phyloP scores from a whole-genome alignment of 2,329 filamentous ascomycete species.

The Fonsecaea pedrosoi region DNA sequence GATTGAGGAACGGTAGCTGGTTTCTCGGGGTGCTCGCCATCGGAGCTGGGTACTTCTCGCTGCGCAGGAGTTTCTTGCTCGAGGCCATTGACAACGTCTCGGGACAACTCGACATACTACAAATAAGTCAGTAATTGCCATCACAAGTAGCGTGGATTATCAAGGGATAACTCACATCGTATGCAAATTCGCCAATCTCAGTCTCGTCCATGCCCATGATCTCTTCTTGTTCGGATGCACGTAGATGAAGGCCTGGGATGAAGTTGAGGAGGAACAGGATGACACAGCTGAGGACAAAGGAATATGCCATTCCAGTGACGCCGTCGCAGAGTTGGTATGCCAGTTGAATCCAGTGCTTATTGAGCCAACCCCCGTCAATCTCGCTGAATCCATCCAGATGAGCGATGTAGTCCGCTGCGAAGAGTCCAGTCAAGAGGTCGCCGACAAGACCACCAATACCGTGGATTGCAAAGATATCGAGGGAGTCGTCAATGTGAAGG shows the following conservation, averaged over 20 bases:
- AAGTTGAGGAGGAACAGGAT: slow-evolving; percentile 64
- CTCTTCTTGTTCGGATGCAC: slow-evolving; percentile 63
- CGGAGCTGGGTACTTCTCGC: slow-evolving; percentile 22
- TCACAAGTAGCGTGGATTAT: not conserved
- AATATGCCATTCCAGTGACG: slow-evolving; percentile 62
- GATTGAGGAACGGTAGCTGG: slow-evolving; percentile 9
- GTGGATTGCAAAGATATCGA: slow-evolving; percentile 67
- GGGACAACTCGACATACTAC: slow-evolving; percentile 81
- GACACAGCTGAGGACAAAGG: slow-evolving; percentile 60
- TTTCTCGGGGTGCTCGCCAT: slow-evolving; percentile 24
- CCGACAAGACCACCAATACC: slow-evolving; percentile 66
- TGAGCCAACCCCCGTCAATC: slow-evolving; percentile 59
- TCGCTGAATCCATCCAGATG: slow-evolving; percentile 66
- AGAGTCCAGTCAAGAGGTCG: slow-evolving; percentile 64
- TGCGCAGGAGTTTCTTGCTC: slow-evolving; percentile 32
- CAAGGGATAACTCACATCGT: slow-evolving; percentile 51
- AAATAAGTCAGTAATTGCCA: slow-evolving; percentile 23
- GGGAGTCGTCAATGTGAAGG: slow-evolving; percentile 62
- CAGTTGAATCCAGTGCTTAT: slow-evolving; percentile 62
- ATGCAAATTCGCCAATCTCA: slow-evolving; percentile 85
- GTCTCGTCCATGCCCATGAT: slow-evolving; percentile 69
- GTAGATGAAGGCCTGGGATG: slow-evolving; percentile 64
- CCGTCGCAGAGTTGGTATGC: slow-evolving; percentile 65
- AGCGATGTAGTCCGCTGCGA: slow-evolving; percentile 59
- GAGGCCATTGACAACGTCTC: slow-evolving; percentile 66